Conservation (phyloP, 495 filamentous ascomycete genomes). For the Chaetomium tenue region DNA sequence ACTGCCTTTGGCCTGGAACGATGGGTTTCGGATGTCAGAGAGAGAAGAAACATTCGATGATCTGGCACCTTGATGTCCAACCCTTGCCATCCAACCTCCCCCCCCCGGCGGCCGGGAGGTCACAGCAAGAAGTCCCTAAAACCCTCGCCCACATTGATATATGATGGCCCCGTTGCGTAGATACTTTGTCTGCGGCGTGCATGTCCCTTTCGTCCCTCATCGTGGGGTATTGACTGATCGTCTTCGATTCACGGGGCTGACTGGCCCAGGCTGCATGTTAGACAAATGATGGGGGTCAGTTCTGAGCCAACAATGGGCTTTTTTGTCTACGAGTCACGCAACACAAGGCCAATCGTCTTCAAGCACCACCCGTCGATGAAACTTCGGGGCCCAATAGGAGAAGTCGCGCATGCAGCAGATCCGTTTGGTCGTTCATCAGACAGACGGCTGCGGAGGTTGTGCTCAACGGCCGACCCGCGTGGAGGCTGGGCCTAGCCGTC, state of each 20-base stretch:
- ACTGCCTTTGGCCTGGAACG: not conserved
- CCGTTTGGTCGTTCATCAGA: not conserved
- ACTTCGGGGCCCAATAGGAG: conserved; percentile 14
- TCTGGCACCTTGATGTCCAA: conserved; percentile 8
- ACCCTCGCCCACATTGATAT: not conserved
- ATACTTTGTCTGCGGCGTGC: not conserved
- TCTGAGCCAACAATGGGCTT: conserved; percentile 2
- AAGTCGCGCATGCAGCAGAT: conserved; percentile 18
- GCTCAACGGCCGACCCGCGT: conserved; percentile 4
- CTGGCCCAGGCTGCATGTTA: not conserved
- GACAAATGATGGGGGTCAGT: conserved; percentile 5
- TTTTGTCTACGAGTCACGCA: not conserved
- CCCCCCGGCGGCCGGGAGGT: not conserved
- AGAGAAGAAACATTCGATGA: not conserved
- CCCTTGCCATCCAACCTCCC: too few species aligned
- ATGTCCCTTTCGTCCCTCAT: not conserved
- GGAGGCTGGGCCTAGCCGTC: not conserved
- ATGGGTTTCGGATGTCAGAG: not conserved
- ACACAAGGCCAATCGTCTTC: conserved; percentile 1
- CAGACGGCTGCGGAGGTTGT: not conserved
- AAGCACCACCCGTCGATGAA: not conserved
- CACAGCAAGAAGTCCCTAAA: too few species aligned
- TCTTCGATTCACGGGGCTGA: not conserved
- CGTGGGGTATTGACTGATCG: not conserved
- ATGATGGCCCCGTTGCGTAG: not conserved